Base-by-base conservation (phyloP, 495 filamentous ascomycete species). In the Haplographium delicatum region DNA sequence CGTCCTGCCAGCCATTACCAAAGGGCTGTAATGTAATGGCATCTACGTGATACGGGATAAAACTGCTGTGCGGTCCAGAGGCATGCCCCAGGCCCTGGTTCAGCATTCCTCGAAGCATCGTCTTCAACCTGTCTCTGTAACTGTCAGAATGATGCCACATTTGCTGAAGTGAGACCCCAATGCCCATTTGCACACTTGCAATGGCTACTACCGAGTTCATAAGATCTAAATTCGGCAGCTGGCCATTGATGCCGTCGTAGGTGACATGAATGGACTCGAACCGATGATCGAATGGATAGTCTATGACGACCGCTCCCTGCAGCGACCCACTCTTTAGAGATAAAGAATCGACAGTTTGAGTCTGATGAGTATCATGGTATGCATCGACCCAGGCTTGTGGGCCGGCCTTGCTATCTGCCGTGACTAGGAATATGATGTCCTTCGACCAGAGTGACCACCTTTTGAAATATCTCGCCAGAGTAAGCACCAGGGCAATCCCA, bases 361-460 rank as follows among this genome's bases (percentile, higher is more conserved):
- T 74, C 28, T 76, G 67, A 56, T 96, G 88, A 33, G 88, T 83
- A 57, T 95, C 84, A 65, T 98, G 93, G 67, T 98, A 98, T 2
- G 94, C 94, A 58, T 95, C 89, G 20, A 96, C 86, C 93, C 94
- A 98, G 23, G 93, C 93, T 67, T 98, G 90, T 4, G 90, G 88
- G 3, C 91, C 93, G 15, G 88, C 83, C 47, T 81, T 85, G 62
- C 89, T 95, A 67, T 98, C 93, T 1, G 85, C 79, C 1, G 93
- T 82, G 43, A 97, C 78, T 6, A 98, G 66, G 66, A 98, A 83
- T 39, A 98, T 93, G 57, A 98, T 95, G 58, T 98, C 93, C 68
- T 98, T 98, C 30, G 89, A 96, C 93, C 93, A 98, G 9, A 98
- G 72, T 22, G 89, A 95, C 93, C 93, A 98, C 53, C 89, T 75